Conservation (phyloP, 768 basidiomycete species). For the Tricholoma matsutake region DNA sequence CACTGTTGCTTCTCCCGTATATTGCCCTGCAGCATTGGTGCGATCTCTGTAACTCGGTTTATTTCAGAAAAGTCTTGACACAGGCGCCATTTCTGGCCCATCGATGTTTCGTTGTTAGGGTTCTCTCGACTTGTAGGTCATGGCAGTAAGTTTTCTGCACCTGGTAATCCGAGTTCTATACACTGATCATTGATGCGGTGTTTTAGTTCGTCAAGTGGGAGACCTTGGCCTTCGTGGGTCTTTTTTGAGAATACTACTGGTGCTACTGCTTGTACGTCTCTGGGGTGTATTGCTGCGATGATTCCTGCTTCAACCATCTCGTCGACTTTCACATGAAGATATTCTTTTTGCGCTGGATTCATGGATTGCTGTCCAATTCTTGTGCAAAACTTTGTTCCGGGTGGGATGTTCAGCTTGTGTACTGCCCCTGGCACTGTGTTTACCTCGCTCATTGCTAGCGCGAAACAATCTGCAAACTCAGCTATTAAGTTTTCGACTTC, state of each 20-base stretch:
- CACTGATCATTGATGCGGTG: slow-evolving; percentile 18
- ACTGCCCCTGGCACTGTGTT: too few species aligned
- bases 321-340: background rate
- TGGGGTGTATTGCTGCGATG: background rate
- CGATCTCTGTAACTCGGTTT: slow-evolving; percentile 23
- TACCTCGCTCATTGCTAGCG: too few species aligned
- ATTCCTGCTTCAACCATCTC: background rate
- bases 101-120: background rate
- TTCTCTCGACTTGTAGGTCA: background rate
- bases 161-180: slow-evolving; percentile 18
- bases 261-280: background rate
- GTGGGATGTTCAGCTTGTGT: too few species aligned
- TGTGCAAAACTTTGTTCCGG: too few species aligned
- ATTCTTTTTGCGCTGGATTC: background rate
- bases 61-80: slow-evolving; percentile 34
- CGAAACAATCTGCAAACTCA: slow-evolving; percentile 26
- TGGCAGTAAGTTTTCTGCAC: slow-evolving; percentile 19
- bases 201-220: background rate
- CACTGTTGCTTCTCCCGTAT: too few species aligned
- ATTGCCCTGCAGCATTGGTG: slow-evolving; percentile 27
- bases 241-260: background rate
- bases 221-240: background rate
- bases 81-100: slow-evolving; percentile 27
- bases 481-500: slow-evolving; percentile 27
- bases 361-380: slow-evolving; percentile 22